Percentiles rank a stretch among this genome's conserved stretches.
These are phyloP conservation scores for Monosiga brevicollis DNA, from an alignment of 78 protist genomes.

Conservation along the genomic window DNA sequence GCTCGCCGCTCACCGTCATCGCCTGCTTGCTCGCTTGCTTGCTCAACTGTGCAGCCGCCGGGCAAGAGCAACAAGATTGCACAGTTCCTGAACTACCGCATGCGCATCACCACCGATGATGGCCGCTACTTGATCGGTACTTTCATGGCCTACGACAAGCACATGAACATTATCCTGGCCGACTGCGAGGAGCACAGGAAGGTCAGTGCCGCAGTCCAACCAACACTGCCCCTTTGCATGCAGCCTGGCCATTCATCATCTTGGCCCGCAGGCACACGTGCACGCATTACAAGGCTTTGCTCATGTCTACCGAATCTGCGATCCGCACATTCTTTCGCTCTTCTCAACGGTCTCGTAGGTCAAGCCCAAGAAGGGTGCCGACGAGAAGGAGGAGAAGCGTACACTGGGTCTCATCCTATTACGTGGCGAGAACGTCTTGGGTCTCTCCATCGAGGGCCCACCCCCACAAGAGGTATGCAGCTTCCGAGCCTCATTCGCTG, in stretches of 20 bases:
- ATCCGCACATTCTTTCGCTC: too few relatives aligned
- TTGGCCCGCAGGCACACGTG: too few relatives aligned
- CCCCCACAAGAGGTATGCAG: constrained; percentile 37
- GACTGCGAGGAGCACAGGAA: constrained; percentile 85
- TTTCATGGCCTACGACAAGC: constrained; percentile 95
- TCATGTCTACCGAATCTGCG: not conserved
- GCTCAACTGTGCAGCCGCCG: not conserved
- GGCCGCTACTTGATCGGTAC: constrained; percentile 80
- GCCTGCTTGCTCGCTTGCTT: not conserved
- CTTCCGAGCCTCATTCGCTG: too few relatives aligned
- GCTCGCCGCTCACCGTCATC: too few relatives aligned
- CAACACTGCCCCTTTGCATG: too few relatives aligned
- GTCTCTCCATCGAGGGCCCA: constrained; percentile 83
- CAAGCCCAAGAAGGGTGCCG: not conserved
- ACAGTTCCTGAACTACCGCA: constrained; percentile 72
- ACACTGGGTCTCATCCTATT: constrained; percentile 80
- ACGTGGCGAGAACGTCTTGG: constrained; percentile 88
- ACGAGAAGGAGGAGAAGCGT: constrained; percentile 60
- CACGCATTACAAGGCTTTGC: not conserved
- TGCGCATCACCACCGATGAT: constrained; percentile 80
- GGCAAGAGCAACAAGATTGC: constrained; percentile 67
- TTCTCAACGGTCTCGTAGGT: too few relatives aligned
- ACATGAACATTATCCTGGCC: constrained; percentile 93
- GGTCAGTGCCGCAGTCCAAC: too few relatives aligned
- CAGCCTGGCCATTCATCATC: too few relatives aligned